Base-by-base conservation (phyloP, 306 rosid genomes). In the Vicia faba region DNA sequence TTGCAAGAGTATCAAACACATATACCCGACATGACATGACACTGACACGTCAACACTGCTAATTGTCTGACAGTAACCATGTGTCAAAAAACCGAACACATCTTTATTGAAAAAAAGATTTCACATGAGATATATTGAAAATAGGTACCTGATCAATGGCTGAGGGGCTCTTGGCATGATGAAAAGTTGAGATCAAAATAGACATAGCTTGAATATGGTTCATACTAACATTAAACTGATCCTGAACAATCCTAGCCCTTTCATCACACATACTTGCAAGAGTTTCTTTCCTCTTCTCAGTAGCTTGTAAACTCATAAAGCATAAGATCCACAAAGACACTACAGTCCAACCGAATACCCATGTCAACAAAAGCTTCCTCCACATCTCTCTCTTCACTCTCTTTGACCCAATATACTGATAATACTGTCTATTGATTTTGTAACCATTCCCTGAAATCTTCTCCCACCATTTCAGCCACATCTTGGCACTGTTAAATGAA, bases 151-250 rank as follows among this genome's bases (percentile, higher is more conserved):
- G 97, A 65, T 93, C 95, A 65, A 93, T 93, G 53, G 97, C 87
- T 53, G 98, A 89, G 2, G 96, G 95, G 57, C 25, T 70, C 78
- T 83, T 93, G 70, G 86, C 89, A 70, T 89, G 98, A 78, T 93
- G 96, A 64, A 93, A 93, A 70, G 91, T 88, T 3, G 97, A 84
- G 84, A 93, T 89, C 75, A 93, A 75, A 72, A 93, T 89, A 43
- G 98, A 86, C 98, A 93, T 93, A 61, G 97, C 96, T 63, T 93
- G 98, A 58, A 93, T 88, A 83, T 93, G 97, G 64, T 93, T 93
- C 98, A 89, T 86, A 46, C 97, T 93, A 19, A 89, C 96, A 81
- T 93, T 93, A 66, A 93, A 88, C 83, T 93, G 98, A 61, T 93
- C 98, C 86, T 93, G 98, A 59, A 93, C 72, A 96, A 93, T 89